Conservation (phyloP, 257 asterid genomes). For the Salvia hispanica region DNA sequence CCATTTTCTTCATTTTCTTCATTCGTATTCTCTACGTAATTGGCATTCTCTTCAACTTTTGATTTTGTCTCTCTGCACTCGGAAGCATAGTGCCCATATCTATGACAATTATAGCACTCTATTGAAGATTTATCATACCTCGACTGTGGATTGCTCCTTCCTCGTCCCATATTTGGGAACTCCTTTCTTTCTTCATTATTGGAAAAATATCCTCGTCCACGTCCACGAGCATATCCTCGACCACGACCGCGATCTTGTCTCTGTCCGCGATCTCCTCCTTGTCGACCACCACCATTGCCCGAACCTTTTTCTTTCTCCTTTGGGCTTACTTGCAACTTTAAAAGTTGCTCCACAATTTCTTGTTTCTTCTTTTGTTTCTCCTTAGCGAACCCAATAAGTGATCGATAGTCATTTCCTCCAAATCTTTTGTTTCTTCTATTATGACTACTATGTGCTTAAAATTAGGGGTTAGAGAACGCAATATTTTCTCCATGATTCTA, state of each 20-base stretch:
- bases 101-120: too few species aligned
- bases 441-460: too few species aligned
- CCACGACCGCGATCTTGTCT: too few species aligned
- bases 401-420: background rate
- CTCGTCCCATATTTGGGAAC: background rate
- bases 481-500: too few species aligned
- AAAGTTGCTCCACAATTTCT: background rate
- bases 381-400: background rate
- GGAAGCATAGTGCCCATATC: background rate
- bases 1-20: constrained; percentile 2
- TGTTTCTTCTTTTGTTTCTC: background rate
- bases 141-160: too few species aligned
- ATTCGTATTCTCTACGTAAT: background rate
- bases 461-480: too few species aligned
- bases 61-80: background rate
- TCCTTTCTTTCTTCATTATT: background rate
- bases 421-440: background rate
- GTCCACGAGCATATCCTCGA: too few species aligned
- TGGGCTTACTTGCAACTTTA: background rate
- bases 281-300: too few species aligned
- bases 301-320: too few species aligned
- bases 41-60: background rate
- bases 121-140: too few species aligned
- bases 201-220: background rate
- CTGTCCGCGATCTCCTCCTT: too few species aligned